These are phyloP conservation scores for Phytophthora tentaculata DNA, from an alignment of 352 stramenopile genomes.

Conservation along the genomic window DNA sequence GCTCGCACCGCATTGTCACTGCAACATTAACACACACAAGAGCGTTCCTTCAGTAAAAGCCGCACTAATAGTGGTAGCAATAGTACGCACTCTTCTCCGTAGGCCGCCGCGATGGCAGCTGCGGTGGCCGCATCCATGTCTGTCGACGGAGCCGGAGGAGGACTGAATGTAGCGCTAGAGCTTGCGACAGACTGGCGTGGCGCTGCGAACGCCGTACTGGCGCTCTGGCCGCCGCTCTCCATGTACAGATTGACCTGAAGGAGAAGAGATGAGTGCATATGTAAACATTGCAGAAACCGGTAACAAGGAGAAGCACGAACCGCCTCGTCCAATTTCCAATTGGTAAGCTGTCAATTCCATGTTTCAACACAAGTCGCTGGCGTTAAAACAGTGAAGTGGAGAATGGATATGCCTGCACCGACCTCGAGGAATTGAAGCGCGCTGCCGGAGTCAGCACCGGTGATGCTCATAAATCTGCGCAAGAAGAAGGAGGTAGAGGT, in stretches of 20 bases:
- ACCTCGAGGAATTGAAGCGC: conserved; percentile 80
- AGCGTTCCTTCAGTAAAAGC: neutral
- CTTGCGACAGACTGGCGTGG: conserved; percentile 2
- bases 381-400: conserved; percentile 7
- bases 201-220: conserved; percentile 18
- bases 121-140: conserved; percentile 41
- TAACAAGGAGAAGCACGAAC: conserved; percentile 34
- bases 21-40: conserved; percentile 7
- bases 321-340: conserved; percentile 76
- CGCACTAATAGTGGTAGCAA: conserved; percentile 1
- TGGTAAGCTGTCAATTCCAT: conserved; percentile 58
- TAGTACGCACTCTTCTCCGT: conserved; percentile 44
- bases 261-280: neutral
- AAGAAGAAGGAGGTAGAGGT: neutral
- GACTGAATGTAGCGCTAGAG: conserved; percentile 8
- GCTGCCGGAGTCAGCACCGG: conserved; percentile 65
- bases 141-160: conserved; percentile 4
- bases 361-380: conserved; percentile 7
- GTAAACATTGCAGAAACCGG: too few relatives aligned
- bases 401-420: conserved; percentile 14
- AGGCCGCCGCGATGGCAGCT: conserved; percentile 38
- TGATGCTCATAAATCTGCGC: conserved; percentile 88
- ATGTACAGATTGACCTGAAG: conserved; percentile 83
- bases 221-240: conserved; percentile 66
- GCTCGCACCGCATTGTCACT: conserved; percentile 67